These are phyloP conservation scores for Poa pratensis DNA, from an alignment of 176 grass and related monocot genomes.

Conservation along the genomic window DNA sequence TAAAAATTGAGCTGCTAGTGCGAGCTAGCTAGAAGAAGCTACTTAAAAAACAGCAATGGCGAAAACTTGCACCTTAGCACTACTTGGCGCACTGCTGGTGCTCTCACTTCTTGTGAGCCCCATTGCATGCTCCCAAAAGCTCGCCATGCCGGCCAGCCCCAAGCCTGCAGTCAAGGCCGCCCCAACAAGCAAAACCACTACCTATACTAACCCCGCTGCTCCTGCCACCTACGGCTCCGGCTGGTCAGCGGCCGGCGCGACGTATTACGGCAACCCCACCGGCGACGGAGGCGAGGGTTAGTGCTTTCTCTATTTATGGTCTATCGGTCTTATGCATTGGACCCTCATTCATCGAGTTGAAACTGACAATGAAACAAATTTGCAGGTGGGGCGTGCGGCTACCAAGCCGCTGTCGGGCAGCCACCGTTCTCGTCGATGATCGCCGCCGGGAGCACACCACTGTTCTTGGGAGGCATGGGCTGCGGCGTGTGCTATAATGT, in stretches of 20 bases:
- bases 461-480: constrained; percentile 71
- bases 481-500: constrained; percentile 95
- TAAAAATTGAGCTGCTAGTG: not conserved
- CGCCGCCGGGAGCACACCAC: constrained; percentile 63
- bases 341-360: not conserved
- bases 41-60: constrained; percentile 34
- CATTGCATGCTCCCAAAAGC: constrained; percentile 54
- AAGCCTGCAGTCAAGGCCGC: constrained; percentile 7
- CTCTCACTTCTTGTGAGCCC: constrained; percentile 52
- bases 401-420: constrained; percentile 56
- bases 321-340: not conserved
- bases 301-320: not conserved
- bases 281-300: constrained; percentile 74
- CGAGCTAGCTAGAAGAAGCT: constrained; percentile 17
- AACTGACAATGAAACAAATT: not conserved
- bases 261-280: constrained; percentile 74
- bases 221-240: constrained; percentile 32
- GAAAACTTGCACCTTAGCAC: constrained; percentile 30
- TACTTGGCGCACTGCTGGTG: constrained; percentile 39
- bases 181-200: constrained; percentile 24
- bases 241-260: constrained; percentile 68
- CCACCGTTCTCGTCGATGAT: constrained; percentile 73
- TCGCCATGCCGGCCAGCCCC: not conserved
- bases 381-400: constrained; percentile 88
- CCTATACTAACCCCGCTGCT: constrained; percentile 11